Evolutionary conservation across 495 filamentous ascomycete species (phyloP).

Genomic region (Xylaria venustula): DNA sequence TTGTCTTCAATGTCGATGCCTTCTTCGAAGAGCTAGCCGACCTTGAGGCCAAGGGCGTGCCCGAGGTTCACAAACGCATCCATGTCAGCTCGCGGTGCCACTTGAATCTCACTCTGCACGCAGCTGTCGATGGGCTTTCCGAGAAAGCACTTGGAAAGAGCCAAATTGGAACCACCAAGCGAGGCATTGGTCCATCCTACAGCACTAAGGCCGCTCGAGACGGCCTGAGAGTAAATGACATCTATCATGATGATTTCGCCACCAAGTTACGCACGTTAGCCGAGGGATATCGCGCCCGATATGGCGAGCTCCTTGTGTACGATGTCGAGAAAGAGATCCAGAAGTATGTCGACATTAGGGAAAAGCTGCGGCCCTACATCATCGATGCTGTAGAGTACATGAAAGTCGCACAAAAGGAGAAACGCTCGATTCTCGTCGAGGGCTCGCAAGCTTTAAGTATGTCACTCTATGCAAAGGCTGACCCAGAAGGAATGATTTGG

Average conservation of each 20-base stretch:
- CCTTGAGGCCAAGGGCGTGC: conserved; percentile 70
- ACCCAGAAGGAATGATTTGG: neutral
- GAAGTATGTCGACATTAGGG: conserved; percentile 60
- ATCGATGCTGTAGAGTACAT: conserved; percentile 68
- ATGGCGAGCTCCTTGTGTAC: conserved; percentile 71
- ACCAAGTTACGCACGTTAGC: conserved; percentile 65
- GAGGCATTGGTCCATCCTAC: conserved; percentile 79
- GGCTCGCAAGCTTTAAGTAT: conserved; percentile 76
- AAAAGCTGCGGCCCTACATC: conserved; percentile 61
- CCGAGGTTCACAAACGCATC: conserved; percentile 62
- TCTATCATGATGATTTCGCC: conserved; percentile 73
- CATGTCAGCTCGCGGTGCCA: conserved; percentile 80
- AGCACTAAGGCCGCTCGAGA: conserved; percentile 73
- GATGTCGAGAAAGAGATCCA: conserved; percentile 77
- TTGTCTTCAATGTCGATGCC: conserved; percentile 77
- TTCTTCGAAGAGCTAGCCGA: conserved; percentile 83
- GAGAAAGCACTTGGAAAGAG: conserved; percentile 66
- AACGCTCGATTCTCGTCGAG: conserved; percentile 72
- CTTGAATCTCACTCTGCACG: conserved; percentile 80
- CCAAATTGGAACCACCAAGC: conserved; percentile 56
- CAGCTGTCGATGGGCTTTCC: conserved; percentile 76
- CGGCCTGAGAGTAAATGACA: conserved; percentile 72
- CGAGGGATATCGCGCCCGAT: conserved; percentile 65
- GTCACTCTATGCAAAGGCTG: conserved; percentile 1
- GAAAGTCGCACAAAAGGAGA: conserved; percentile 52